phyloP scores from a whole-genome alignment of 1,284 basidiomycete species.

The Golubevia pallescens region DNA sequence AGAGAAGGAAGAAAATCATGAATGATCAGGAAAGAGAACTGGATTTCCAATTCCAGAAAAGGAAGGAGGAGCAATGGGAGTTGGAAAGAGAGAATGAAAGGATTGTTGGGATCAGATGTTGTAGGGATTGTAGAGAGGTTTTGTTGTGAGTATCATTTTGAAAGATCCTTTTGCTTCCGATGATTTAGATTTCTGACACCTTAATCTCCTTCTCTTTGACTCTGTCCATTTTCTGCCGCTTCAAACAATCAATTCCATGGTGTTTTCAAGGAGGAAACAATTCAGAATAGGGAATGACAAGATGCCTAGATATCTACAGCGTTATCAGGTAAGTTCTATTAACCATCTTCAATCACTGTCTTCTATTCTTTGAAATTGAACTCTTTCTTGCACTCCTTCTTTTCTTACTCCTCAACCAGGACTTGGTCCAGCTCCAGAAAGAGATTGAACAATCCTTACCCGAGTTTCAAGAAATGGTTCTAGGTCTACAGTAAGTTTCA shows the following conservation, averaged over 20 bases:
- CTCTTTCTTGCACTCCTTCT: too few species aligned
- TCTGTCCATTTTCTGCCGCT: too few species aligned
- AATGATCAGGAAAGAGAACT: conserved; percentile 1
- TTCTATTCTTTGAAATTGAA: too few species aligned
- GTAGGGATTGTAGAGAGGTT: conserved; percentile 37
- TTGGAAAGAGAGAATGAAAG: conserved; percentile 26
- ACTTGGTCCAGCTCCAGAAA: conserved; percentile 36
- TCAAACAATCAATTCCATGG: not conserved
- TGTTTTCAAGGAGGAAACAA: conserved; percentile 21
- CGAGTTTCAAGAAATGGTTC: conserved; percentile 60
- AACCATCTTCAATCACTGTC: too few species aligned
- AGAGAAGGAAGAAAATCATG: not conserved
- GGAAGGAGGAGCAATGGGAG: conserved; percentile 9
- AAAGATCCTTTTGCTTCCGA: not conserved
- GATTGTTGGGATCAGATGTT: conserved; percentile 33
- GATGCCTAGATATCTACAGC: conserved; percentile 35
- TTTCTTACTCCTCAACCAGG: conserved; percentile 3
- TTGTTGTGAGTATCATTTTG: conserved; percentile 18
- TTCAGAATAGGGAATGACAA: conserved; percentile 39
- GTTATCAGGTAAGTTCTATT: conserved; percentile 35
- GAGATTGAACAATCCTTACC: conserved; percentile 59
- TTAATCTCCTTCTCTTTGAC: not conserved
- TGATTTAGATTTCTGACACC: not conserved
- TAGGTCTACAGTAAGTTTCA: conserved; percentile 42
- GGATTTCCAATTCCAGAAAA: not conserved